Conservation (phyloP, 345 rosid genomes). For the Bretschneidera sinensis region DNA sequence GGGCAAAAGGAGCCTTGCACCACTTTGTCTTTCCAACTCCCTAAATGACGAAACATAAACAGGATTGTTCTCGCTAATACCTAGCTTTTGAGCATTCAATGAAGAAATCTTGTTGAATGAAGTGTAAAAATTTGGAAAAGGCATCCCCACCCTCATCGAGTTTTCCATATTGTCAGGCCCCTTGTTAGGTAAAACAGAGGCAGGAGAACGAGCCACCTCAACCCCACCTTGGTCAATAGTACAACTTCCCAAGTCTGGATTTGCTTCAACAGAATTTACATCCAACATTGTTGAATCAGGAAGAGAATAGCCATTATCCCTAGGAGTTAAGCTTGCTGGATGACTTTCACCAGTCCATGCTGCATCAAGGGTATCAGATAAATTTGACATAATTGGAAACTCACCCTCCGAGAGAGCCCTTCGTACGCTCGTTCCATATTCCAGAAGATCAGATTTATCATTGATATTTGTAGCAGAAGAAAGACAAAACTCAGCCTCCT, state of each 20-base stretch:
- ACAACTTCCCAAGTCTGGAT: slow-evolving; percentile 15
- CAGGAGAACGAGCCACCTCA: slow-evolving; percentile 21
- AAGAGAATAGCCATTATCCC: slow-evolving; percentile 29
- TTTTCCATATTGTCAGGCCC: slow-evolving; percentile 23
- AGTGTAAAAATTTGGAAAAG: slow-evolving; percentile 42
- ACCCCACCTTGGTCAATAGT: slow-evolving; percentile 26
- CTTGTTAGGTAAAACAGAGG: slow-evolving; percentile 20
- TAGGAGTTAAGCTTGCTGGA: slow-evolving; percentile 25
- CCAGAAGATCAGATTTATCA: slow-evolving; percentile 31
- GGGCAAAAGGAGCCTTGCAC: slow-evolving; percentile 74
- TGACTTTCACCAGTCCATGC: slow-evolving; percentile 65
- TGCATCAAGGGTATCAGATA: slow-evolving; percentile 76
- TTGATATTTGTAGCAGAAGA: slow-evolving; percentile 28
- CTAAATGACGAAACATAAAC: slow-evolving; percentile 51
- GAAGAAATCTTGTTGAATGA: slow-evolving; percentile 36
- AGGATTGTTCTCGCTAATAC: slow-evolving; percentile 55
- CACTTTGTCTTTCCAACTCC: slow-evolving; percentile 66
- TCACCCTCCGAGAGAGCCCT: slow-evolving; percentile 48
- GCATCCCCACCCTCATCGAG: slow-evolving; percentile 19
- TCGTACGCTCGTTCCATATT: slow-evolving; percentile 40
- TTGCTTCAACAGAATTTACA: slow-evolving; percentile 21
- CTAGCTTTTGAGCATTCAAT: slow-evolving; percentile 46
- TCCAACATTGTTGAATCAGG: slow-evolving; percentile 20
- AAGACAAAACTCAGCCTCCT: slow-evolving; percentile 28
- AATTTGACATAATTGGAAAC: slow-evolving; percentile 32